Evolutionary conservation across 1,284 basidiomycete species (phyloP).

Genomic region (Leccinum subrobustum): DNA sequence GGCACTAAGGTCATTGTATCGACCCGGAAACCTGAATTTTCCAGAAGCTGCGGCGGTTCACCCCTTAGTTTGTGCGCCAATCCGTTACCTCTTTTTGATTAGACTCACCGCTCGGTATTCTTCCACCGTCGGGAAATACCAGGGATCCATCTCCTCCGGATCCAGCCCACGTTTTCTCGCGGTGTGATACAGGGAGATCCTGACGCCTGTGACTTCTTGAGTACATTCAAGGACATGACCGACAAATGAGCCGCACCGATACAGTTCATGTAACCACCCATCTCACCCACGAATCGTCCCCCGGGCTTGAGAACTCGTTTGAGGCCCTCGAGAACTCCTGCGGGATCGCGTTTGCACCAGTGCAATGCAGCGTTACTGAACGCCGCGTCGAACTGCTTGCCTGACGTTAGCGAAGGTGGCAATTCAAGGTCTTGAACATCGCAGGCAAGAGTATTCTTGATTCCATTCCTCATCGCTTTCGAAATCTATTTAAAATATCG

Average conservation of each 20-base stretch:
- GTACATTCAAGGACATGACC: neutral
- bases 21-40: constrained; percentile 53
- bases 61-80: neutral
- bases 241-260: constrained; percentile 43
- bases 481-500: constrained; percentile 44
- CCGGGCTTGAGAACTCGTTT: constrained; percentile 63
- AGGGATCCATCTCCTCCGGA: constrained; percentile 65
- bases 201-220: constrained; percentile 46
- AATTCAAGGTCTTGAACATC: constrained; percentile 52
- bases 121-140: constrained; percentile 76
- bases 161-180: constrained; percentile 57
- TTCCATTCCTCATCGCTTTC: constrained; percentile 51
- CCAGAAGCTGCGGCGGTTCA: constrained; percentile 48
- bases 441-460: constrained; percentile 45
- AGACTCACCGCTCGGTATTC: constrained; percentile 58
- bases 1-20: constrained; percentile 60
- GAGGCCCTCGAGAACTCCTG: constrained; percentile 59
- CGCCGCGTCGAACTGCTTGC: constrained; percentile 54
- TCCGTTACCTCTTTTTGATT: neutral
- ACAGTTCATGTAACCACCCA: constrained; percentile 76
- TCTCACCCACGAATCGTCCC: constrained; percentile 71
- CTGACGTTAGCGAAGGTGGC: constrained; percentile 21
- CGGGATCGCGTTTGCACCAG: constrained; percentile 79
- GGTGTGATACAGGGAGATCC: constrained; percentile 58
- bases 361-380: constrained; percentile 82